Evolutionary conservation across 352 stramenopile species (phyloP).

Genomic region (Phytophthora vignae): DNA sequence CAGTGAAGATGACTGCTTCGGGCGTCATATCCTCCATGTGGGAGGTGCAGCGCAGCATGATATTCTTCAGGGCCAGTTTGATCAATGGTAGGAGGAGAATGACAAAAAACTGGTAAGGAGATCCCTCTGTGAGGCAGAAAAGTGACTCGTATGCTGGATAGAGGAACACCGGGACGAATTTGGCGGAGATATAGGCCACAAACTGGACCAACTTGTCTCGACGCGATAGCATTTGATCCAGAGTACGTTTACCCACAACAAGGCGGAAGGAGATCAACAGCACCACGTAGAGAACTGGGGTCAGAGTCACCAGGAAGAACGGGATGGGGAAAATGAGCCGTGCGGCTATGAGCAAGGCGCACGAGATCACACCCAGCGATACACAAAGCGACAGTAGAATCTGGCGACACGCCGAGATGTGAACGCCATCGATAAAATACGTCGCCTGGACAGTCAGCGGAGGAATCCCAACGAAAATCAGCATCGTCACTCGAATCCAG

Average conservation of each 20-base stretch:
- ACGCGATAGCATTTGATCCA: neutral
- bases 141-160: slow-evolving; percentile 23
- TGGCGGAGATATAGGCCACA: neutral
- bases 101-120: slow-evolving; percentile 6
- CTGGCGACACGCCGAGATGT: neutral
- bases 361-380: neutral
- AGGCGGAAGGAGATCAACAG: slow-evolving; percentile 1
- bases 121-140: neutral
- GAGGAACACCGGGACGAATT: neutral
- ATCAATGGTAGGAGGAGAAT: slow-evolving; percentile 29
- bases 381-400: neutral
- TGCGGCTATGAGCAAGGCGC: neutral
- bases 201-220: neutral
- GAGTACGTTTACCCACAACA: neutral
- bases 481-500: slow-evolving; percentile 11
- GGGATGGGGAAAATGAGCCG: slow-evolving; percentile 13
- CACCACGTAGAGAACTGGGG: neutral
- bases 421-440: slow-evolving; percentile 9
- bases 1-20: slow-evolving; percentile 22
- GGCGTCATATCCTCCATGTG: slow-evolving; percentile 28
- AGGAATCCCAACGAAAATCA: neutral
- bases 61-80: slow-evolving; percentile 29
- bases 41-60: slow-evolving; percentile 1
- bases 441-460: slow-evolving; percentile 4
- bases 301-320: slow-evolving; percentile 5